These are phyloP conservation scores for Cryptosporidium sp. DNA, from an alignment of 169 alveolate species.

Conservation along the genomic window DNA sequence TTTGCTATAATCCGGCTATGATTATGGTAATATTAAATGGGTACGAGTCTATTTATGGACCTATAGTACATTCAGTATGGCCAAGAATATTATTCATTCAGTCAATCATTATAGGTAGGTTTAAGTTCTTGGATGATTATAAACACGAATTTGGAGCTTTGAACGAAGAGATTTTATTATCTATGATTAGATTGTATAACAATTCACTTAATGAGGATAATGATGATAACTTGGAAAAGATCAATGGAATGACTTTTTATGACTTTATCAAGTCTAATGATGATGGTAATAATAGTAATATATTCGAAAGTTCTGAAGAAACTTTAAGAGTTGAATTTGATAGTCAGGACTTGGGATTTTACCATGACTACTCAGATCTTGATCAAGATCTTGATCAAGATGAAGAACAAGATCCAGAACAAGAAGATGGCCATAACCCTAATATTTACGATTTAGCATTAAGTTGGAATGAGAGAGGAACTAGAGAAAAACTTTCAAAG, in stretches of 20 bases:
- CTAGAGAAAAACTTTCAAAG: not conserved
- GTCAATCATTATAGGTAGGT: constrained; percentile 21
- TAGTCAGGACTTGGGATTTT: no score
- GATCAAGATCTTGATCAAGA: not conserved
- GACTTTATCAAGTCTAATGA: constrained; percentile 4
- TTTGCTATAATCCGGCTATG: constrained; percentile 50
- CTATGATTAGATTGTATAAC: constrained; percentile 25
- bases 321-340: not conserved
- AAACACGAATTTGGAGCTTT: constrained; percentile 22
- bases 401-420: not conserved
- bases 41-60: constrained; percentile 49
- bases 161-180: constrained; percentile 4
- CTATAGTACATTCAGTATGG: constrained; percentile 65
- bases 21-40: constrained; percentile 22
- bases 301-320: not conserved
- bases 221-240: not conserved
- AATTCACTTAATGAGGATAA: not conserved
- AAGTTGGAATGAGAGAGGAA: constrained; percentile 53
- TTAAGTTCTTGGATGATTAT: constrained; percentile 24
- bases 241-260: constrained; percentile 11
- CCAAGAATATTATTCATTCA: constrained; percentile 48
- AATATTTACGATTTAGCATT: constrained; percentile 41
- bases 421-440: not conserved
- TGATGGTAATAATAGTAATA: not conserved
- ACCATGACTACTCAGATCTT: not conserved